These are phyloP conservation scores for Fusarium globosum DNA, from an alignment of 2,329 filamentous ascomycete genomes.

Conservation along the genomic window DNA sequence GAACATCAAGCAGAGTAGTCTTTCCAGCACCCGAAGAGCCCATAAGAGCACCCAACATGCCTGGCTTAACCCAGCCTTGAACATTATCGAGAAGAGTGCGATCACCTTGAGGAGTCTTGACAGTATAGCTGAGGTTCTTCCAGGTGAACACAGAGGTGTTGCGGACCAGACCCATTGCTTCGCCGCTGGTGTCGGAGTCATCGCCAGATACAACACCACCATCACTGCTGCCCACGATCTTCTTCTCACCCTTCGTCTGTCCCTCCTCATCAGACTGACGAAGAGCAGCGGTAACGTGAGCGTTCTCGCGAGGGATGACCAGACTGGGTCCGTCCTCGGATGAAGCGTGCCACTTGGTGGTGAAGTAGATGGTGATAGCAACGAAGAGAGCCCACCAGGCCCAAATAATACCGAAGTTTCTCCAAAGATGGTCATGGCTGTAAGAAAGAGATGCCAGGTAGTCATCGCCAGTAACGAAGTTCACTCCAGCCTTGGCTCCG, in stretches of 20 bases:
- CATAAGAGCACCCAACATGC: conserved; percentile 83
- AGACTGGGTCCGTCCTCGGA: conserved; percentile 65
- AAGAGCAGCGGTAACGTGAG: conserved; percentile 50
- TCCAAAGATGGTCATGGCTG: conserved; percentile 63
- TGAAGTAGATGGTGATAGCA: conserved; percentile 67
- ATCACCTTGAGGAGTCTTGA: conserved; percentile 70
- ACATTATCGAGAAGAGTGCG: conserved; percentile 81
- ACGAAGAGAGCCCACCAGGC: conserved; percentile 72
- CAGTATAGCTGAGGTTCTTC: conserved; percentile 77
- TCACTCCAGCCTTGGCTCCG: conserved; percentile 62
- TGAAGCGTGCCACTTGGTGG: conserved; percentile 65
- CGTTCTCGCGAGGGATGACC: conserved; percentile 71
- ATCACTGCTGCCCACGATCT: background rate
- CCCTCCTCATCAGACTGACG: conserved; percentile 62
- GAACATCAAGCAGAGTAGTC: conserved; percentile 84
- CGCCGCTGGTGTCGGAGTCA: conserved; percentile 29
- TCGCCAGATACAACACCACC: conserved; percentile 27
- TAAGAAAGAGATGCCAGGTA: conserved; percentile 68
- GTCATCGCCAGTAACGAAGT: conserved; percentile 65
- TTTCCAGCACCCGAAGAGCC: conserved; percentile 85
- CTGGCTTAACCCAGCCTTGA: conserved; percentile 85
- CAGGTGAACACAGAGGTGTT: conserved; percentile 80
- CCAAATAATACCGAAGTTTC: conserved; percentile 72
- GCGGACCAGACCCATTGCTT: conserved; percentile 58
- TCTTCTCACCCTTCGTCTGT: conserved; percentile 45